Conservation (phyloP, 2,329 filamentous ascomycete genomes). For the Parascedosporium putredinis region DNA sequence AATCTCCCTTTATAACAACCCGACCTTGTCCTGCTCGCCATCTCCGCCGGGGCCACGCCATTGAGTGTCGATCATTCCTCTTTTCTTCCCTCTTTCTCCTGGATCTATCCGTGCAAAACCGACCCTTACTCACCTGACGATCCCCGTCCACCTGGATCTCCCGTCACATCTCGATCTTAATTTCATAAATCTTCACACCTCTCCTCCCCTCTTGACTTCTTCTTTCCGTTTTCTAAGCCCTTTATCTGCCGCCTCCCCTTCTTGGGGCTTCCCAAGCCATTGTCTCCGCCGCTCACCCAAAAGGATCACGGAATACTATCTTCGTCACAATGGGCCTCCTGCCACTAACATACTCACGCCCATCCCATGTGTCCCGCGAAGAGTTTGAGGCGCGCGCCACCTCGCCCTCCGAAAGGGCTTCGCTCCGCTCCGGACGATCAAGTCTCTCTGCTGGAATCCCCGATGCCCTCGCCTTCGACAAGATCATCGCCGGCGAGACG, state of each 20-base stretch:
- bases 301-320: no score
- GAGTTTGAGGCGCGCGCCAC: neutral
- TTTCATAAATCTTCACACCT: no score
- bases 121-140: no score
- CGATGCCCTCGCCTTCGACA: neutral
- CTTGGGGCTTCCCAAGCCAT: neutral
- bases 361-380: neutral
- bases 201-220: neutral
- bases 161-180: no score
- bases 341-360: slow-evolving; percentile 3
- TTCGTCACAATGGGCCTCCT: slow-evolving; percentile 1
- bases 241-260: neutral
- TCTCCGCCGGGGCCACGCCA: neutral
- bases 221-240: neutral
- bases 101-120: neutral
- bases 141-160: no score
- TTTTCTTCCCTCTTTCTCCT: neutral
- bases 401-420: neutral
- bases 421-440: neutral
- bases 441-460: neutral
- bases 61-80: neutral
- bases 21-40: neutral
- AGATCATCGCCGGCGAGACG: neutral
- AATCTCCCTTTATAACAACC: neutral
- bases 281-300: no score